phyloP scores from a whole-genome alignment of 192 early-diverging fungal species.

The Coemansia sp. region DNA sequence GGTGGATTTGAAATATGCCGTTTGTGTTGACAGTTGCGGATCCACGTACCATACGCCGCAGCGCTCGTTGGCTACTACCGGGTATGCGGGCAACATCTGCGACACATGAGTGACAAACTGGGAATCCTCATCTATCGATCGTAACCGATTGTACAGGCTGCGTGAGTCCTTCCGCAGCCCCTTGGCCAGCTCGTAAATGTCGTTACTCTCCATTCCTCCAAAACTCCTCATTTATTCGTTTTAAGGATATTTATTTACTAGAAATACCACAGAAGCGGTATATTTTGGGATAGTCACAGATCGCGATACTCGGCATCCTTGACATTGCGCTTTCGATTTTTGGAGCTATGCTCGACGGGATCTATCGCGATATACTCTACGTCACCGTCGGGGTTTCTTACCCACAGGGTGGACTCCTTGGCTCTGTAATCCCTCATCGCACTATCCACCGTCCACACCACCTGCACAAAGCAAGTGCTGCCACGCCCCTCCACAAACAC shows the following conservation, averaged over 20 bases:
- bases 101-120: constrained; percentile 65
- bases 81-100: constrained; percentile 56
- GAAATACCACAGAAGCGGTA: background rate
- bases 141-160: constrained; percentile 69
- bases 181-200: constrained; percentile 13
- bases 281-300: constrained; percentile 14
- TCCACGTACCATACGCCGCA: constrained; percentile 86
- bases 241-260: background rate
- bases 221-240: too few relatives aligned
- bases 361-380: background rate
- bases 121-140: constrained; percentile 75
- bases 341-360: constrained; percentile 9
- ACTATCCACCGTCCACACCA: background rate
- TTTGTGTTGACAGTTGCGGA: constrained; percentile 57
- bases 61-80: constrained; percentile 78
- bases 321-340: background rate
- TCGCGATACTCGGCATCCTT: constrained; percentile 46
- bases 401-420: constrained; percentile 7
- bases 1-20: constrained; percentile 92
- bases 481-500: constrained; percentile 19
- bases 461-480: constrained; percentile 26
- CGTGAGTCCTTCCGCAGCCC: constrained; percentile 21
- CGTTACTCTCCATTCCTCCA: constrained; percentile 1
- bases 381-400: background rate
- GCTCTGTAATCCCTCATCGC: constrained; percentile 4